A percentile compares a stretch with the other conserved stretches of the same genome.
Conservation (phyloP, 495 filamentous ascomycete species). For the Podospora pseudoanserina region DNA sequence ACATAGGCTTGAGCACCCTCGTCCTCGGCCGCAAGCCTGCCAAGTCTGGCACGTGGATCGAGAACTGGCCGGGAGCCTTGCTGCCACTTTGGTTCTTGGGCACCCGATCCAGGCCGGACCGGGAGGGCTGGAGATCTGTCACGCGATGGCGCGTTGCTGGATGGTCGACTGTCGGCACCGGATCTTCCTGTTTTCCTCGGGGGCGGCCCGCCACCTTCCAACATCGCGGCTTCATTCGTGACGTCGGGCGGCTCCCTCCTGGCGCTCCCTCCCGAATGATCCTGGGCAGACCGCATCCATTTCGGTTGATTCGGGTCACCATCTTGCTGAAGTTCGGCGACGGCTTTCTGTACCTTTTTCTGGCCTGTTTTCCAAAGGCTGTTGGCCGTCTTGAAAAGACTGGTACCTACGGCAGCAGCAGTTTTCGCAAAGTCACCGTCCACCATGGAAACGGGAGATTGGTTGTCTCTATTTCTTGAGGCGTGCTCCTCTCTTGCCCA, state of each 20-base stretch:
- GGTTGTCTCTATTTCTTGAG: conserved; percentile 51
- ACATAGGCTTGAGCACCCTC: conserved; percentile 82
- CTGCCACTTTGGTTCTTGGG: conserved; percentile 44
- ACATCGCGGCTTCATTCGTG: conserved; percentile 87
- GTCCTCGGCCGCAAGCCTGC: conserved; percentile 71
- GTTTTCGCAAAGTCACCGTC: conserved; percentile 77
- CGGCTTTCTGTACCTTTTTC: conserved; percentile 92
- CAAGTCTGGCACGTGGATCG: conserved; percentile 60
- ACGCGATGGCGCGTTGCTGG: conserved; percentile 31
- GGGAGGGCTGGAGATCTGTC: conserved; percentile 47
- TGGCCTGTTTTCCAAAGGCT: conserved; percentile 90
- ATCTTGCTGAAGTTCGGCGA: conserved; percentile 78
- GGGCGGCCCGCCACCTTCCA: conserved; percentile 63
- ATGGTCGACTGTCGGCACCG: conserved; percentile 23
- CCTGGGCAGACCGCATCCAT: conserved; percentile 79
- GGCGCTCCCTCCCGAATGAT: conserved; percentile 27
- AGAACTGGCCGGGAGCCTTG: conserved; percentile 39
- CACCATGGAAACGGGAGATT: conserved; percentile 56
- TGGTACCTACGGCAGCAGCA: conserved; percentile 78
- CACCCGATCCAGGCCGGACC: conserved; percentile 23
- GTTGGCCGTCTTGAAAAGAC: conserved; percentile 87
- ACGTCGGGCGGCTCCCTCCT: conserved; percentile 37
- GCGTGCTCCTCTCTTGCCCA: conserved; percentile 39
- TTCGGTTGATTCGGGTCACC: conserved; percentile 80
- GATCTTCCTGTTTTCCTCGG: conserved; percentile 36